phyloP scores from a whole-genome alignment of 768 basidiomycete genomes.

The Boletus edulis region DNA sequence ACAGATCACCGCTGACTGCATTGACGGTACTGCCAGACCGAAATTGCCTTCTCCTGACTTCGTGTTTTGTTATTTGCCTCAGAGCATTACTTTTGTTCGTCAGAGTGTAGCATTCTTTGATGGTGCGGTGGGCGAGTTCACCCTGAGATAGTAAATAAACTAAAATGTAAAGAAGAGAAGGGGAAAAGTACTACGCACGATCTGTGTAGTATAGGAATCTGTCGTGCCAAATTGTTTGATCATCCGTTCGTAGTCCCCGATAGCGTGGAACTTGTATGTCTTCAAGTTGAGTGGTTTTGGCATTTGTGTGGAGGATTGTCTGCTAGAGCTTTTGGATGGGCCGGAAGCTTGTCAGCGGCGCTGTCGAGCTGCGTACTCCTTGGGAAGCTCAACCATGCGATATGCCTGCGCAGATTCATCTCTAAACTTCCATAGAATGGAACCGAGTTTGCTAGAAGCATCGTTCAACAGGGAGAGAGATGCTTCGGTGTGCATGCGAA shows the following conservation, averaged over 20 bases:
- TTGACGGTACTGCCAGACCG: neutral
- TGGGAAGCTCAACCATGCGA: conserved; percentile 29
- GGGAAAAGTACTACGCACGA: neutral
- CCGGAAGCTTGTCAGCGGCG: neutral
- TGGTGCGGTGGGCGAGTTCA: conserved; percentile 34
- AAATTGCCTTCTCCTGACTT: conserved; percentile 15
- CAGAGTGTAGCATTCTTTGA: conserved; percentile 37
- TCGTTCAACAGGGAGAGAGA: conserved; percentile 17
- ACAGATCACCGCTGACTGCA: neutral
- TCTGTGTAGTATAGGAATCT: neutral
- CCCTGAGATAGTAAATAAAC: conserved; percentile 24
- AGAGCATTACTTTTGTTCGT: conserved; percentile 36
- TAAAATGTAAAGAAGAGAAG: neutral
- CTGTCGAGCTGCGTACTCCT: conserved; percentile 23
- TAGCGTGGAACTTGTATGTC: conserved; percentile 33
- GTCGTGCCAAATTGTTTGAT: neutral
- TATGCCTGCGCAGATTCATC: conserved; percentile 18
- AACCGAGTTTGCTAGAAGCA: conserved; percentile 19
- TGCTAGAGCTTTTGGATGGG: neutral
- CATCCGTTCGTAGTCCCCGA: conserved; percentile 23
- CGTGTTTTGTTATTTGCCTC: conserved; percentile 29
- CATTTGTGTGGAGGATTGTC: neutral
- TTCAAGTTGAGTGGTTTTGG: conserved; percentile 19
- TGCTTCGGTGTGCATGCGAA: conserved; percentile 6
- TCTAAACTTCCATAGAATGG: conserved; percentile 21